Conservation (phyloP, 768 basidiomycete genomes). For the Lentinus tigrinus region DNA sequence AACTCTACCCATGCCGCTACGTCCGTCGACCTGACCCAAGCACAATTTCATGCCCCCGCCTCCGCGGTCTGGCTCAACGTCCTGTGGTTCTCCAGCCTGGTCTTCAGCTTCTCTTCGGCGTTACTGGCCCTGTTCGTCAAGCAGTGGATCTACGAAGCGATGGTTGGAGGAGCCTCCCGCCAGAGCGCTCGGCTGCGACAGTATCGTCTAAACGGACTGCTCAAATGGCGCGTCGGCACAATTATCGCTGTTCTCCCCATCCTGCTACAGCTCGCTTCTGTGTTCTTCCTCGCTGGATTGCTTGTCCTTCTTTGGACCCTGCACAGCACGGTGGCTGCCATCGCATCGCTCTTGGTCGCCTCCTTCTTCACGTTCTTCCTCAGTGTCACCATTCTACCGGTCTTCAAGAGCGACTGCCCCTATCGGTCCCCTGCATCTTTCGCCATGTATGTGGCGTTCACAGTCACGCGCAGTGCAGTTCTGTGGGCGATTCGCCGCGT, state of each 20-base stretch:
- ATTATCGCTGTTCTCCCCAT: conserved; percentile 23
- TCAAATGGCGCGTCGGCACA: conserved; percentile 22
- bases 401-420: conserved; percentile 16
- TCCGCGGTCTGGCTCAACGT: conserved; percentile 19
- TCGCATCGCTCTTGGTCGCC: conserved; percentile 12
- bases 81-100: conserved; percentile 26
- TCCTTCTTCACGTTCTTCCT: conserved; percentile 10
- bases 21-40: background rate
- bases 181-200: conserved; percentile 23
- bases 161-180: conserved; percentile 17
- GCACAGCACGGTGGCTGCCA: conserved; percentile 16
- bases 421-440: conserved; percentile 18
- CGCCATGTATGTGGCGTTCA: conserved; percentile 4
- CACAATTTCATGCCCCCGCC: background rate
- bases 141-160: conserved; percentile 26
- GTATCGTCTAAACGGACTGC: conserved; percentile 22
- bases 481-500: too few species aligned
- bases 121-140: conserved; percentile 26
- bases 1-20: background rate
- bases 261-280: conserved; percentile 12
- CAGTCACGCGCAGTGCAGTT: background rate
- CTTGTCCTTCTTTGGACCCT: conserved; percentile 21
- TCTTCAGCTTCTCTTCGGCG: conserved; percentile 25
- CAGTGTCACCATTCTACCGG: conserved; percentile 16
- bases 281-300: conserved; percentile 21